Evolutionary conservation across 2,329 filamentous ascomycete species (phyloP).

Genomic region (Stagonosporopsis rhizophila): DNA sequence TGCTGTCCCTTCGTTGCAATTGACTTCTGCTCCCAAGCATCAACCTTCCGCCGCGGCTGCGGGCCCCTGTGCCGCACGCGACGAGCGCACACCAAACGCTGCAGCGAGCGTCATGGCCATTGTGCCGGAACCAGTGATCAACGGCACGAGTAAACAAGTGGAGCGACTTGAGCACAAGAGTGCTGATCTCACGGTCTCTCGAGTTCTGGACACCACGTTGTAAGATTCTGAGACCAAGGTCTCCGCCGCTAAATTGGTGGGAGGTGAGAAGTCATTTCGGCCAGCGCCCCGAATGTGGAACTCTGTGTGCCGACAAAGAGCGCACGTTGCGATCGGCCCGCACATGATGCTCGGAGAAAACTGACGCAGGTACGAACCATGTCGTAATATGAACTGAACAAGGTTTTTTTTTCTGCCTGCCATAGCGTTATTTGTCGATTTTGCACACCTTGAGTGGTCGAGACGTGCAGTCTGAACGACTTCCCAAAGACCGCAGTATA

Average conservation of each 20-base stretch:
- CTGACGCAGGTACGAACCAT: constrained; percentile 18
- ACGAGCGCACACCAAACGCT: constrained; percentile 24
- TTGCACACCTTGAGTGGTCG: not conserved
- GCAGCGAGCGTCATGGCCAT: constrained; percentile 21
- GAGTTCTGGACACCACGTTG: constrained; percentile 13
- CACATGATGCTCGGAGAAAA: constrained; percentile 1
- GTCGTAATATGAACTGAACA: not conserved
- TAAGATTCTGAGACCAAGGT: constrained; percentile 6
- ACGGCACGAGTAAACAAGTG: constrained; percentile 2
- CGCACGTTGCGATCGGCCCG: constrained; percentile 13
- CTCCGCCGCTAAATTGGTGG: constrained; percentile 7
- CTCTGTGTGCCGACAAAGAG: constrained; percentile 1
- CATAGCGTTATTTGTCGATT: not conserved
- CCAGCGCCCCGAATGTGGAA: constrained; percentile 9
- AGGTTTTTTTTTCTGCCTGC: not conserved
- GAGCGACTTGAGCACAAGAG: constrained; percentile 4
- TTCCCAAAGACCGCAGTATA: not conserved
- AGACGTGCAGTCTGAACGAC: not conserved
- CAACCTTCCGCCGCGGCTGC: constrained; percentile 27
- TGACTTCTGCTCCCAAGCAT: constrained; percentile 22
- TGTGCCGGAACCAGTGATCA: constrained; percentile 22
- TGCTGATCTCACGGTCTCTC: constrained; percentile 12
- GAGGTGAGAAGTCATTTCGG: constrained; percentile 14
- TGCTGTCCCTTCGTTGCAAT: constrained; percentile 12
- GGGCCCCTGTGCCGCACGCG: constrained; percentile 32